These are phyloP conservation scores for Ormosia semicastrata DNA, from an alignment of 306 rosid genomes.

Conservation along the genomic window DNA sequence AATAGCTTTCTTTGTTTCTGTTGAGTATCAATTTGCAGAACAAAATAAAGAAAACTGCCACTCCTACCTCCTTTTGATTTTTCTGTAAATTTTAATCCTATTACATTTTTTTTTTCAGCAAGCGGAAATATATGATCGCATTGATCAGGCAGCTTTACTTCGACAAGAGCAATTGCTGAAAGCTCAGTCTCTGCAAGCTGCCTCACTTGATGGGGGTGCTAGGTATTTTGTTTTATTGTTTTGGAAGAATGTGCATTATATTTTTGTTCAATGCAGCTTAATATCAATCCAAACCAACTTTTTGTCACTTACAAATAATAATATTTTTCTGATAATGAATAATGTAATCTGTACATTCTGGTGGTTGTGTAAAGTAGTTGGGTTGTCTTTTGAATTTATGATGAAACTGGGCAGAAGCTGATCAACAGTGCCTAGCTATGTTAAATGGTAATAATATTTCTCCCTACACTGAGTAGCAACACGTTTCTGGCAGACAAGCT, in stretches of 20 bases:
- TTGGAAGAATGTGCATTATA: neutral
- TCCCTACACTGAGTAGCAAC: conserved; percentile 84
- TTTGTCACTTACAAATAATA: conserved; percentile 19
- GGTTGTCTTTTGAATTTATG: conserved; percentile 35
- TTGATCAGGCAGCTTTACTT: conserved; percentile 80
- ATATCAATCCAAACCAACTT: conserved; percentile 13
- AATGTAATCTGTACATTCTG: conserved; percentile 24
- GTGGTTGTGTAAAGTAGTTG: conserved; percentile 14
- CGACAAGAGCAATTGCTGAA: conserved; percentile 95
- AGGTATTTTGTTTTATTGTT: conserved; percentile 58
- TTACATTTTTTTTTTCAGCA: conserved; percentile 36
- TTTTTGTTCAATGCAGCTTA: conserved; percentile 16
- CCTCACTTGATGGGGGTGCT: conserved; percentile 80
- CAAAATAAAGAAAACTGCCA: neutral
- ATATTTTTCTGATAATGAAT: conserved; percentile 25
- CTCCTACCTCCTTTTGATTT: neutral
- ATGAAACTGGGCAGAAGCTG: conserved; percentile 45
- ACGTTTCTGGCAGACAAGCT: conserved; percentile 98
- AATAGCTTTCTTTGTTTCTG: conserved; percentile 2
- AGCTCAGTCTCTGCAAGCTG: conserved; percentile 76
- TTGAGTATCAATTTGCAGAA: neutral
- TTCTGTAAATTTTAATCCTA: neutral
- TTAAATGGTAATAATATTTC: conserved; percentile 67
- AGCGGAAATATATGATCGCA: conserved; percentile 80
- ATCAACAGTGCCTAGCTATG: conserved; percentile 52